These are phyloP conservation scores for Ustilago cynodontis DNA, from an alignment of 1,284 basidiomycete species.

Conservation along the genomic window DNA sequence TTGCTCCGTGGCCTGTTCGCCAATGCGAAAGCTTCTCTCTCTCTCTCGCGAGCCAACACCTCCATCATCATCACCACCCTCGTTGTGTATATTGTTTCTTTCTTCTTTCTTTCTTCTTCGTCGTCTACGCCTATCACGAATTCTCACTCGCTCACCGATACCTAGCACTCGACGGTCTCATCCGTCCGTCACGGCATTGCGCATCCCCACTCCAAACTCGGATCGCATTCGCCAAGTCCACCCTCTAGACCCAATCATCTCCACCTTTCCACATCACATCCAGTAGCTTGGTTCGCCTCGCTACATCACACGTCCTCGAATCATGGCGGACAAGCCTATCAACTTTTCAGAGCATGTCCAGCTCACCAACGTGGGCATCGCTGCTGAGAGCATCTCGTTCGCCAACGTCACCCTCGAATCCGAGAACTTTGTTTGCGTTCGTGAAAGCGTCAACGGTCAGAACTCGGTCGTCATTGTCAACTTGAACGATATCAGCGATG, in stretches of 20 bases:
- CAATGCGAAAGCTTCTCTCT: no score
- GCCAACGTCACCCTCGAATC: conserved; percentile 96
- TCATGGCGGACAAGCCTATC: conserved; percentile 70
- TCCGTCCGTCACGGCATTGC: neutral
- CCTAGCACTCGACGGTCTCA: conserved; percentile 9
- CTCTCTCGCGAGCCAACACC: neutral
- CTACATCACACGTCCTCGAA: conserved; percentile 16
- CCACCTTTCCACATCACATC: neutral
- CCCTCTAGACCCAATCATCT: neutral
- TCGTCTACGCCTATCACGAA: conserved; percentile 1
- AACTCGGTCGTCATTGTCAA: conserved; percentile 69
- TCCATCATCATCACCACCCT: conserved; percentile 12
- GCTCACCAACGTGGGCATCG: conserved; percentile 94
- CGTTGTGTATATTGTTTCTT: conserved; percentile 41
- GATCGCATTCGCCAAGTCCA: no score
- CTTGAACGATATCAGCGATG: conserved; percentile 66
- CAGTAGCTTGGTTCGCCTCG: conserved; percentile 16
- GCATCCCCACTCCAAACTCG: neutral
- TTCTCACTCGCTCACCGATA: conserved; percentile 15
- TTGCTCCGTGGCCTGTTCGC: no score
- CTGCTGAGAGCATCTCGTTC: conserved; percentile 96
- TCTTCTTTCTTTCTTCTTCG: conserved; percentile 6
- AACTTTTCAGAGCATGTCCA: conserved; percentile 73
- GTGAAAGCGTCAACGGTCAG: conserved; percentile 73
- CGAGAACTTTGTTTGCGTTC: conserved; percentile 94